phyloP scores from a whole-genome alignment of 192 early-diverging fungal species.

The Piromyces finnis region DNA sequence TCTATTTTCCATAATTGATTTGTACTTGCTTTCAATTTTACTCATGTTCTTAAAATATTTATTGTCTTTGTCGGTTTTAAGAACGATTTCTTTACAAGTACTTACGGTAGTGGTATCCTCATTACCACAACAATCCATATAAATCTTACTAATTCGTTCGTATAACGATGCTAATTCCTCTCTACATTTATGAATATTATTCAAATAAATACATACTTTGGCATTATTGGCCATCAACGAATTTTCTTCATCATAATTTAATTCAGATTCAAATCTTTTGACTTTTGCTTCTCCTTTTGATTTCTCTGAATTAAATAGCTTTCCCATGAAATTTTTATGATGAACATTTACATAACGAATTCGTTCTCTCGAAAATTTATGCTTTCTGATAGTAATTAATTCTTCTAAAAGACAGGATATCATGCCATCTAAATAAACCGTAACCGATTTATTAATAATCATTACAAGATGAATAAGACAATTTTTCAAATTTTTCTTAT shows the following conservation, averaged over 20 bases:
- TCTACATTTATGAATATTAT: not conserved
- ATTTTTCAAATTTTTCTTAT: not conserved
- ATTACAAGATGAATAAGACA: not conserved
- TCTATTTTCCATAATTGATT: not conserved
- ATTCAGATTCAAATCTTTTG: not conserved
- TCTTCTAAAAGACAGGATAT: not conserved
- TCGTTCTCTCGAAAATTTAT: not conserved
- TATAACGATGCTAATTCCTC: not conserved
- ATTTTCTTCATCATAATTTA: not conserved
- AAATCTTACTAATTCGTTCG: not conserved
- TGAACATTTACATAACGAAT: not conserved
- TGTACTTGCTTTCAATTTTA: not conserved
- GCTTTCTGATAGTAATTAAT: not conserved
- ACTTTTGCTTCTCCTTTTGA: not conserved
- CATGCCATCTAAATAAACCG: not conserved
- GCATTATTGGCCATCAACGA: not conserved
- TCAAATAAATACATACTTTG: not conserved
- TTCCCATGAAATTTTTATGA: not conserved
- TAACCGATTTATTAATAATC: not conserved
- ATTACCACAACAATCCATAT: not conserved
- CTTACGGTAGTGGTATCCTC: not conserved
- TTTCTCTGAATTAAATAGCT: not conserved
- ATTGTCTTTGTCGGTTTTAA: not conserved
- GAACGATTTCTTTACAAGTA: not conserved
- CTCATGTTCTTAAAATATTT: not conserved